phyloP scores from a whole-genome alignment of 495 filamentous ascomycete genomes.

The Cercophora sp. region DNA sequence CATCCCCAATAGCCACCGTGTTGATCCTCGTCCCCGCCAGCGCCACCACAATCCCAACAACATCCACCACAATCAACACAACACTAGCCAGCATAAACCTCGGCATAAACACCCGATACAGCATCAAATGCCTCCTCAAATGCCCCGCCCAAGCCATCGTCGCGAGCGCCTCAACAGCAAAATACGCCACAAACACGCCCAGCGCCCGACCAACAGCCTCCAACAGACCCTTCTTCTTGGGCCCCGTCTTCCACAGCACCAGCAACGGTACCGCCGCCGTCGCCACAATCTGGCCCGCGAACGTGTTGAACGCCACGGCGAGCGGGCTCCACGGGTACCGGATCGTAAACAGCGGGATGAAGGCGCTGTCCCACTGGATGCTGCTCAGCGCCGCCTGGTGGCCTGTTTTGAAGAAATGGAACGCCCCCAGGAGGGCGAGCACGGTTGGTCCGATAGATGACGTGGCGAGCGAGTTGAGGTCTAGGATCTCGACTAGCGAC shows the following conservation, averaged over 20 bases:
- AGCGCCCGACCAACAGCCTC: slow-evolving; percentile 65
- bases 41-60: slow-evolving; percentile 64
- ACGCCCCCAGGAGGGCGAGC: slow-evolving; percentile 79
- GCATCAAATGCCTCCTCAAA: slow-evolving; percentile 87
- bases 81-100: slow-evolving; percentile 80
- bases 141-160: slow-evolving; percentile 86
- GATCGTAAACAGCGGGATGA: slow-evolving; percentile 79
- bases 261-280: slow-evolving; percentile 73
- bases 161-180: slow-evolving; percentile 72
- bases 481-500: slow-evolving; percentile 81
- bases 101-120: slow-evolving; percentile 92
- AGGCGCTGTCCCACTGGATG: slow-evolving; percentile 97
- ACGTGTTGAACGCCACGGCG: slow-evolving; percentile 77
- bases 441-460: slow-evolving; percentile 79
- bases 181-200: slow-evolving; percentile 71
- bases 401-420: slow-evolving; percentile 96
- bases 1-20: slow-evolving; percentile 70
- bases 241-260: slow-evolving; percentile 77
- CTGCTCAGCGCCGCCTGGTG: slow-evolving; percentile 84
- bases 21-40: slow-evolving; percentile 69
- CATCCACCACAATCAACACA: slow-evolving; percentile 69
- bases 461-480: slow-evolving; percentile 63
- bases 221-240: slow-evolving; percentile 56
- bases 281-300: slow-evolving; percentile 82
- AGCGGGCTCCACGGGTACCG: slow-evolving; percentile 87